Evolutionary conservation across 805 yeast species (phyloP).

Genomic region (Yamadazyma paraphyllophila): DNA sequence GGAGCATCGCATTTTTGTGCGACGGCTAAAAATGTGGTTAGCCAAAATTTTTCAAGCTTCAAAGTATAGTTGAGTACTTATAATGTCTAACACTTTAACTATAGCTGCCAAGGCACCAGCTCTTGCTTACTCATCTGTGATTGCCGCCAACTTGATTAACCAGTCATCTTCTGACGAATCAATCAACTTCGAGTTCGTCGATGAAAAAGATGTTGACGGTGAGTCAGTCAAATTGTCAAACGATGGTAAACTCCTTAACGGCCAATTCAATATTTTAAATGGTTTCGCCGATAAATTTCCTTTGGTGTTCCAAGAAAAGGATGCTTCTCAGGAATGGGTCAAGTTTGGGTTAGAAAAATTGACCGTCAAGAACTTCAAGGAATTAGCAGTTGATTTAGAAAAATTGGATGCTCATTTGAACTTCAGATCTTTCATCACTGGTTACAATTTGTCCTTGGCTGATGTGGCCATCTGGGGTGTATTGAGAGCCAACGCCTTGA

Average conservation of each 20-base stretch:
- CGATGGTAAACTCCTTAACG: constrained; percentile 43
- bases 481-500: constrained; percentile 86
- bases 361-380: constrained; percentile 84
- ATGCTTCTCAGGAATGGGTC: constrained; percentile 59
- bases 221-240: constrained; percentile 42
- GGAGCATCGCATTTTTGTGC: constrained; percentile 3
- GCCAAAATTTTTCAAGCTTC: constrained; percentile 7
- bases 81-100: constrained; percentile 50
- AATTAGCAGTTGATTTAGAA: constrained; percentile 73
- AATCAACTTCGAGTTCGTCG: constrained; percentile 63
- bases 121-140: constrained; percentile 74
- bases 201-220: constrained; percentile 57
- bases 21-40: not conserved
- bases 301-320: constrained; percentile 32
- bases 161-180: constrained; percentile 38
- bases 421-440: constrained; percentile 76
- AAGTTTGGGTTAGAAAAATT: constrained; percentile 66
- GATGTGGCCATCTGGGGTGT: constrained; percentile 94
- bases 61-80: not conserved
- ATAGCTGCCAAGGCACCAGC: constrained; percentile 85
- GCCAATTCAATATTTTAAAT: constrained; percentile 45
- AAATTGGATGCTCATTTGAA: constrained; percentile 78
- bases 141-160: constrained; percentile 76
- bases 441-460: constrained; percentile 65
- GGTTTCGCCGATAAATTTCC: constrained; percentile 56